A percentile compares a stretch with the other conserved stretches of the same genome.
These are phyloP conservation scores for Rutstroemia sp. DNA, from an alignment of 2,329 filamentous ascomycete genomes.

Conservation along the genomic window DNA sequence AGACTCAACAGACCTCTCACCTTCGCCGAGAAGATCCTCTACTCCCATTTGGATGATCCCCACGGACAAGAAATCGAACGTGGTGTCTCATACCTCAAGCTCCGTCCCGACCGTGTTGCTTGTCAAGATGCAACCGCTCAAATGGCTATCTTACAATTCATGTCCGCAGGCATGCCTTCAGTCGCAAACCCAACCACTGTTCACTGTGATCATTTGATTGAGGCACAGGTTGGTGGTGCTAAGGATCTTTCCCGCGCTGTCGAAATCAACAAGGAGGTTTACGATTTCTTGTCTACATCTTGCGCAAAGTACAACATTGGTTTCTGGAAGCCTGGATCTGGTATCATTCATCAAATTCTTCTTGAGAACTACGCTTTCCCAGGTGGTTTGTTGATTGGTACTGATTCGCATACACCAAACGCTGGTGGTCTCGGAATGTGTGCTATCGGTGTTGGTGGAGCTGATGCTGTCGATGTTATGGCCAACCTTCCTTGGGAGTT, in stretches of 20 bases:
- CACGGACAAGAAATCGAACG: slow-evolving; percentile 95
- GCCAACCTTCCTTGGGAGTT: slow-evolving; percentile 95
- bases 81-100: slow-evolving; percentile 90
- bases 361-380: slow-evolving; percentile 99
- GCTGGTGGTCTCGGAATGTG: slow-evolving; percentile 92
- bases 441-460: slow-evolving; percentile 79
- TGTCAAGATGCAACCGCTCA: slow-evolving; percentile 99
- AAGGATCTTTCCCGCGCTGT: slow-evolving; percentile 91
- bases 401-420: slow-evolving; percentile 96
- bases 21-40: slow-evolving; percentile 96
- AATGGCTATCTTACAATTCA: slow-evolving; percentile 99
- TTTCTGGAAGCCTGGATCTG: slow-evolving; percentile 98
- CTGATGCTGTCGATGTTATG: slow-evolving; percentile 98
- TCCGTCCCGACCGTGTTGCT: slow-evolving; percentile 93
- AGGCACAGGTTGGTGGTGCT: slow-evolving; percentile 85
- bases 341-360: slow-evolving; percentile 98
- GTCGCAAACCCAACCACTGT: slow-evolving; percentile 94
- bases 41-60: slow-evolving; percentile 96
- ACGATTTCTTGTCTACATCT: slow-evolving; percentile 88
- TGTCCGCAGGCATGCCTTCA: slow-evolving; percentile 94
- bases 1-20: slow-evolving; percentile 90
- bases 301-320: slow-evolving; percentile 99
- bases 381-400: slow-evolving; percentile 94
- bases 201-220: slow-evolving; percentile 98
- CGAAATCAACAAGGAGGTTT: slow-evolving; percentile 97